These are phyloP conservation scores for Monilinia vaccinii-corymbosi DNA, from an alignment of 2,329 filamentous ascomycete species.

Conservation along the genomic window DNA sequence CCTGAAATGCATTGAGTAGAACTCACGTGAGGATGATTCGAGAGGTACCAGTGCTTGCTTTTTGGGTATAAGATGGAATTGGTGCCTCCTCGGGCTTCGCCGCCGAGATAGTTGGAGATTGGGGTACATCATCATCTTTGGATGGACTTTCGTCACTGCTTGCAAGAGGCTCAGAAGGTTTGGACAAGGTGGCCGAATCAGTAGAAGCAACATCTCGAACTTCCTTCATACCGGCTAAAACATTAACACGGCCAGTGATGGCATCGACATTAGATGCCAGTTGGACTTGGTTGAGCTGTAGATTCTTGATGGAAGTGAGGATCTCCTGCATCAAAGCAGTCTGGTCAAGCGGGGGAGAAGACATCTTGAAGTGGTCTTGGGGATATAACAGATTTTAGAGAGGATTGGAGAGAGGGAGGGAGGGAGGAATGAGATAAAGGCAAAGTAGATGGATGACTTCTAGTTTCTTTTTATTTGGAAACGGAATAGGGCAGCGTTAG, in stretches of 20 bases:
- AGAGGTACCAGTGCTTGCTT: constrained; percentile 35
- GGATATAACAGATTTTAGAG: neutral
- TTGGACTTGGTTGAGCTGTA: constrained; percentile 46
- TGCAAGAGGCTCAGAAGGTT: constrained; percentile 9
- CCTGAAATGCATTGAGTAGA: neutral
- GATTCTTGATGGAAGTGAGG: constrained; percentile 42
- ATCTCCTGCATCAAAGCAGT: constrained; percentile 42
- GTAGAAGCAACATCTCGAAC: constrained; percentile 40
- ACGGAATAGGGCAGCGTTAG: neutral
- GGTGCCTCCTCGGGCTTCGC: constrained; percentile 18
- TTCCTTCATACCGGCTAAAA: constrained; percentile 48
- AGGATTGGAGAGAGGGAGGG: neutral
- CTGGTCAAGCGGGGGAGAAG: constrained; percentile 23
- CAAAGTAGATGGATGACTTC: neutral
- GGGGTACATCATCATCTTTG: constrained; percentile 24
- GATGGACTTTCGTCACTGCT: constrained; percentile 11
- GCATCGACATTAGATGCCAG: constrained; percentile 48
- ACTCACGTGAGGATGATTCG: constrained; percentile 55
- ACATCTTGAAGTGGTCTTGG: neutral
- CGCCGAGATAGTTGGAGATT: constrained; percentile 27
- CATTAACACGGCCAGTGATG: constrained; percentile 53
- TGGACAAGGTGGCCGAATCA: constrained; percentile 10
- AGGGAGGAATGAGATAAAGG: no score
- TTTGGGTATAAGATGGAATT: constrained; percentile 18
- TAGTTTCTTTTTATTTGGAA: neutral